phyloP scores from a whole-genome alignment of 371 early-diverging fungal genomes.

The Haplosporangium sp. region DNA sequence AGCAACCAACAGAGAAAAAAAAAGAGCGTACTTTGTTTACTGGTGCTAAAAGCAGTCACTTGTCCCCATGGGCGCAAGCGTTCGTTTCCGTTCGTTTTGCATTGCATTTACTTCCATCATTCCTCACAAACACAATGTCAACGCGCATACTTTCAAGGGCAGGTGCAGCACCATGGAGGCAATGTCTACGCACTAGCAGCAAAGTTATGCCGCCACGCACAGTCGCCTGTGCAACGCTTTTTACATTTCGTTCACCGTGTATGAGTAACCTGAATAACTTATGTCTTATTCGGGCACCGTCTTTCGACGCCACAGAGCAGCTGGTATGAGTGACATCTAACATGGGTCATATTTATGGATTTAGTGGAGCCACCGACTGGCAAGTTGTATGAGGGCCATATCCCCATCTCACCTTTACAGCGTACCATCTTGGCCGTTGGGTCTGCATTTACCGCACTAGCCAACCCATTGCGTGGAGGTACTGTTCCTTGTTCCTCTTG shows the following conservation, averaged over 20 bases:
- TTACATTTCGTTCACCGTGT: slow-evolving; percentile 37
- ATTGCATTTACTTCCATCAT: not conserved
- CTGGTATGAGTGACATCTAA: not conserved
- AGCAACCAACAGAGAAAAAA: not conserved
- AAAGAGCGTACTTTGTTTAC: not conserved
- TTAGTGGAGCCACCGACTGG: slow-evolving; percentile 42
- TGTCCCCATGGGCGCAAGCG: slow-evolving; percentile 8
- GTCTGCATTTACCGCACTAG: slow-evolving; percentile 82
- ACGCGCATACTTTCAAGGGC: slow-evolving; percentile 13
- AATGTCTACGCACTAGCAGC: not conserved
- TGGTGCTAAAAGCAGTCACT: slow-evolving; percentile 5
- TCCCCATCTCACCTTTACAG: slow-evolving; percentile 67
- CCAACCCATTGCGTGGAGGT: slow-evolving; percentile 86
- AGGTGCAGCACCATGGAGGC: not conserved
- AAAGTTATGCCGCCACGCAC: not conserved
- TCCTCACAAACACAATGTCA: slow-evolving; percentile 13
- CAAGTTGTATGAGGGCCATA: slow-evolving; percentile 66
- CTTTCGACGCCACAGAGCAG: not conserved
- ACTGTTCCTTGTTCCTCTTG: slow-evolving; percentile 12
- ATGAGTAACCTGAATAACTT: not conserved
- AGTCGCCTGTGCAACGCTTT: slow-evolving; percentile 17
- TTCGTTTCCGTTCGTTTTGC: not conserved
- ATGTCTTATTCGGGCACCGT: not conserved
- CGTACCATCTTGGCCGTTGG: slow-evolving; percentile 74
- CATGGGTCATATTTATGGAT: too few species aligned